These are phyloP conservation scores for Taxillus chinensis DNA, from an alignment of 164 flowering plant genomes.

Conservation along the genomic window DNA sequence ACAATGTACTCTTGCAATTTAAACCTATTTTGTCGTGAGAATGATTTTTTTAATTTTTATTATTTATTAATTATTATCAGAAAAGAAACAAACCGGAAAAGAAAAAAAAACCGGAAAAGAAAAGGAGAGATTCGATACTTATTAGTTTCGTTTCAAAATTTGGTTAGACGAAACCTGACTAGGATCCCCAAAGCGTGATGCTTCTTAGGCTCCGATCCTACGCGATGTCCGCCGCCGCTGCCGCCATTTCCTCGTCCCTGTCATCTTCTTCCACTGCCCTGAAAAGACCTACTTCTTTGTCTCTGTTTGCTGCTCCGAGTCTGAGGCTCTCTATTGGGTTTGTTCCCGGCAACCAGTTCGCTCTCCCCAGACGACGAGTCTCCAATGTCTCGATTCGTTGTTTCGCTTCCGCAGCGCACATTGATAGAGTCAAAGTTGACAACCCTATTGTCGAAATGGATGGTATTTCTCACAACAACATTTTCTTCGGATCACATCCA, in stretches of 20 bases:
- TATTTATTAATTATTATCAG: no score
- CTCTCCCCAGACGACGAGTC: conserved; percentile 14
- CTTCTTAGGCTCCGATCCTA: neutral
- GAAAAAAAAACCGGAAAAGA: no score
- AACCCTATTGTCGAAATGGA: conserved; percentile 96
- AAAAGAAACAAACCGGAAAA: no score
- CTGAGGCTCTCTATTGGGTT: conserved; percentile 17
- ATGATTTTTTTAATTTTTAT: no score
- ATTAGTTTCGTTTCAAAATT: no score
- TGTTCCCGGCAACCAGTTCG: conserved; percentile 11
- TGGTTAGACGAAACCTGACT: no score
- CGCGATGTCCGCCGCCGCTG: conserved; percentile 21
- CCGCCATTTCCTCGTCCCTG: conserved; percentile 9
- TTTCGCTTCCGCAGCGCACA: conserved; percentile 35
- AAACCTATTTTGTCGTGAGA: no score
- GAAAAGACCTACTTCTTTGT: conserved; percentile 13
- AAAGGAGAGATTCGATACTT: no score
- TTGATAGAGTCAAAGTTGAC: conserved; percentile 44
- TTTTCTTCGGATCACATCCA: neutral
- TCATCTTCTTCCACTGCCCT: conserved; percentile 8
- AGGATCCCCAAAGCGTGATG: no score
- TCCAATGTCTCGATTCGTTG: conserved; percentile 44
- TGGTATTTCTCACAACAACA: conserved; percentile 26
- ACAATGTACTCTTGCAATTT: no score
- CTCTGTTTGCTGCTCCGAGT: conserved; percentile 8